Evolutionary conservation across 2,329 filamentous ascomycete genomes (phyloP), one percentile per base, ranked within the genome.

Genomic region (Cladosporium sp.): DNA sequence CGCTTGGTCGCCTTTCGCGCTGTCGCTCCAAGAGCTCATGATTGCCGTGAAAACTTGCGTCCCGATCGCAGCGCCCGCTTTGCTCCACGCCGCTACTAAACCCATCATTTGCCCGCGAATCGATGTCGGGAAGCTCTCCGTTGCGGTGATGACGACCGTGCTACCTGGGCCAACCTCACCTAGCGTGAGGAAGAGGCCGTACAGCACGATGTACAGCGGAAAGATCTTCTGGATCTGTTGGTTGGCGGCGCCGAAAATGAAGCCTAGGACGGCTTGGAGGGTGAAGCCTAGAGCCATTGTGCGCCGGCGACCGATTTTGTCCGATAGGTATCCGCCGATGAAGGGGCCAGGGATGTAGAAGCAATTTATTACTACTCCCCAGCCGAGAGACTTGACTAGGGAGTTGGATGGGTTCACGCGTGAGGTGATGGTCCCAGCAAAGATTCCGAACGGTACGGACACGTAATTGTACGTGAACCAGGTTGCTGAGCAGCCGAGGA

Each of bases 311-410:
- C 90, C 90, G 41, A 93, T 74, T 70, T 76, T 81, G 69, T 95
- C 90, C 31, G 83, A 86, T 6, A 87, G 73, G 49, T 87, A 86
- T 0, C 88, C 87, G 18, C 90, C 90, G 4, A 86, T 70, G 49
- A 89, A 75, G 11, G 87, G 86, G 1, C 90, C 90, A 0, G 89
- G 89, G 44, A 95, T 79, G 68, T 93, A 93, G 69, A 95, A 95
- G 56, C 89, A 72, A 67, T 93, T 95, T 73, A 93, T 83, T 31
- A 95, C 79, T 0, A 86, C 89, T 65, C 89, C 90, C 89, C 89
- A 95, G 40, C 89, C 90, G 52, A 95, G 89, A 14, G 83, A 53
- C 58, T 62, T 73, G 57, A 86, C 86, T 59, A 87, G 89, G 2
- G 95, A 73, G 0, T 85, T 79, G 0, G 81, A 34, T 13, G 58